Percentiles rank a stretch among this genome's conserved stretches.
These are phyloP conservation scores for Pseudogymnoascus sp. DNA, from an alignment of 2,329 filamentous ascomycete species.

Conservation along the genomic window DNA sequence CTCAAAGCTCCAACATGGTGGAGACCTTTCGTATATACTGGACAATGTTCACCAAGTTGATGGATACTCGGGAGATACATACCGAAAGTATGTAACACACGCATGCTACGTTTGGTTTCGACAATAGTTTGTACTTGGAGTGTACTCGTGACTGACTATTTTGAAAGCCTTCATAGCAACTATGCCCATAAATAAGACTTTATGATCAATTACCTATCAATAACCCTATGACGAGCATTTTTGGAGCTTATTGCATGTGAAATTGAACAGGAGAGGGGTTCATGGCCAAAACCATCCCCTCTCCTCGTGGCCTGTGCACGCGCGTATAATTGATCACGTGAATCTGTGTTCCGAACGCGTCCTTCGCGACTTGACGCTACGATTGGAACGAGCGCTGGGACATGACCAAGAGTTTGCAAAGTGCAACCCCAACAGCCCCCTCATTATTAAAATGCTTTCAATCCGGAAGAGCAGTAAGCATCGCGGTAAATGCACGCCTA, in stretches of 20 bases:
- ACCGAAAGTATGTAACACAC: not conserved
- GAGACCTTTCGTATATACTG: not conserved
- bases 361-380: not conserved
- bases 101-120: not conserved
- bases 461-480: conserved; percentile 23
- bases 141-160: not conserved
- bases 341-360: not conserved
- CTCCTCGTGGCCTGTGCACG: not conserved
- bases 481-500: conserved; percentile 35
- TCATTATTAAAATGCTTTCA: conserved; percentile 21
- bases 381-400: not conserved
- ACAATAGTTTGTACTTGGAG: not conserved
- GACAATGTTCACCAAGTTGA: not conserved
- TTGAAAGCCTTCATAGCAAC: not conserved
- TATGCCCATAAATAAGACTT: not conserved
- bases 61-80: not conserved
- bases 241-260: not conserved
- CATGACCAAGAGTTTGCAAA: not conserved
- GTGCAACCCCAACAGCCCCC: not conserved
- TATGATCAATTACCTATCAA: not conserved
- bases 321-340: not conserved
- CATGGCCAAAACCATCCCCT: not conserved
- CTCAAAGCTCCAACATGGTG: not conserved
- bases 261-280: not conserved
- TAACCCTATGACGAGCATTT: not conserved